Base-by-base conservation (phyloP, 805 yeast species). In the Nakazawaea wyomingensis region DNA sequence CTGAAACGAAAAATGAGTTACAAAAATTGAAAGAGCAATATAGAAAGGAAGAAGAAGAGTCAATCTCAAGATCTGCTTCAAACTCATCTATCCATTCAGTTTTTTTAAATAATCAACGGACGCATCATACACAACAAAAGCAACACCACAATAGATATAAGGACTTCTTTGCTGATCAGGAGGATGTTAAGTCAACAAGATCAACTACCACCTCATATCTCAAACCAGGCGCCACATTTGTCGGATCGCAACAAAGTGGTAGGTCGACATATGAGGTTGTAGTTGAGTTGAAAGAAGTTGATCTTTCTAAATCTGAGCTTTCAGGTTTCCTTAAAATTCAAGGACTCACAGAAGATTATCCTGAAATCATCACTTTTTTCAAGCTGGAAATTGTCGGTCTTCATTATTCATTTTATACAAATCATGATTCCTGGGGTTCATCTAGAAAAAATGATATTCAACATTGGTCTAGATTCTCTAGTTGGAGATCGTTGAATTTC, bases 201-300 rank as follows among this genome's bases (percentile, higher is more conserved):
- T 37, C 45, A n/a, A 29, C 29, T 10, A 44, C 51, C 4, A 56
- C 70, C 10, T 66, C 74, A 41, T 76, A 73, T 43, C 62, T 85
- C 16, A 72, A 75, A 44, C 82, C 89, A 3, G 81, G 84, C 36
- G 69, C 85, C 20, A 62, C 55, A 29, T 85, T 80, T 50, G 56
- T 68, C 7, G 95, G 95, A 2, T 72, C 78, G 18, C 95, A 85
- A 54, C 83, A 78, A 54, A 77, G 86, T 9, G 87, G 85, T 0
- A 64, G 74, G 46, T 70, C 78, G 3, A 72, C 76, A 4, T 83
- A 80, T 58, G 82, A 79, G 49, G 87, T 85, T 16, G 65, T 71
- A 33, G 87, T 85, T 17, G 86, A 80, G 53, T 64, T 85, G 50
- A 76, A 81, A 58, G 74, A 74, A 37, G 84, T 85, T n/a, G 88